A percentile compares a stretch with the other conserved stretches of the same genome.
Evolutionary conservation across 805 yeast species (phyloP).

Genomic region (Saccharomycopsis malanga): DNA sequence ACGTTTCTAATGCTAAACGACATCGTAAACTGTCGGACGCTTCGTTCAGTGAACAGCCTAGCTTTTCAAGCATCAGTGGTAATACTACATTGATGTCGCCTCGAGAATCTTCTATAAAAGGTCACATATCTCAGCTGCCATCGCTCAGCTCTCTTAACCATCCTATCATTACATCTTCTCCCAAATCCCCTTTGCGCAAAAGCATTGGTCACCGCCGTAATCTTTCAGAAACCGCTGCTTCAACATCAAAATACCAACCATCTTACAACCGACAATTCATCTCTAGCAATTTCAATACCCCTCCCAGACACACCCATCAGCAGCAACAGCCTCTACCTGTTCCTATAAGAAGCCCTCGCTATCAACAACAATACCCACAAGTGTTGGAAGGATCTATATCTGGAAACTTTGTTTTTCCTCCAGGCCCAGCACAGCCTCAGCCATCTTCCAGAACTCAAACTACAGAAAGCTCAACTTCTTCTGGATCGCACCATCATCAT

Average conservation of each 20-base stretch:
- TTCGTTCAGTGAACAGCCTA: not conserved
- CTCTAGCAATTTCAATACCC: not conserved
- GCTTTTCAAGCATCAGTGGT: not conserved
- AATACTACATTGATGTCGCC: constrained; percentile 5
- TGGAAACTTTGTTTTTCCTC: constrained; percentile 9
- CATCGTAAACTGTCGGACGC: not conserved
- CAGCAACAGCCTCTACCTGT: not conserved
- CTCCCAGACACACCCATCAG: not conserved
- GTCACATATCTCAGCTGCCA: not conserved
- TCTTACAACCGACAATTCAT: not conserved
- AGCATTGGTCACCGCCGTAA: constrained; percentile 20
- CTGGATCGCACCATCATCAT: constrained; percentile 5
- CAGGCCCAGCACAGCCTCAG: not conserved
- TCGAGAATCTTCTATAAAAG: not conserved
- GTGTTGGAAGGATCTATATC: not conserved
- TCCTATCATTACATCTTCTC: not conserved
- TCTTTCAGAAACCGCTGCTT: constrained; percentile 25
- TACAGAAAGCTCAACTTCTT: constrained; percentile 6
- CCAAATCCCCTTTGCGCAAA: constrained; percentile 14
- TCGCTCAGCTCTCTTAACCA: not conserved
- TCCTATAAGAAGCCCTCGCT: not conserved
- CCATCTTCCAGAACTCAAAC: constrained; percentile 12
- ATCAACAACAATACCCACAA: not conserved
- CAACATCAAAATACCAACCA: constrained; percentile 6
- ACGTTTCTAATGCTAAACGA: not conserved